A percentile compares a stretch with the other conserved stretches of the same genome.
Conservation (phyloP, 768 basidiomycete species). For the Leccinum ochraceum region DNA sequence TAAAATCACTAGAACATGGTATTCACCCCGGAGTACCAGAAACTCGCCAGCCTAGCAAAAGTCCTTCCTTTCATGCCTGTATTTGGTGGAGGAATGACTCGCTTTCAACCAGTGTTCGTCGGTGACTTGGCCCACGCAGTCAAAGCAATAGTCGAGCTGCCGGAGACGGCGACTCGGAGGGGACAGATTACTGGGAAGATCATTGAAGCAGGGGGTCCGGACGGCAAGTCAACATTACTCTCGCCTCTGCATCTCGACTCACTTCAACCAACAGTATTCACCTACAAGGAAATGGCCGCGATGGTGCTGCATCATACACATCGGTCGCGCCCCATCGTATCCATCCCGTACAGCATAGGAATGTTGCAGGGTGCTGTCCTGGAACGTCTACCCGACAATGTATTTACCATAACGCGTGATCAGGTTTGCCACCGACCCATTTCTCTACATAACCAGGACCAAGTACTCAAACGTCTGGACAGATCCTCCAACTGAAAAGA, state of each 20-base stretch:
- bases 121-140: slow-evolving; percentile 65
- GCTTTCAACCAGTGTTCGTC: slow-evolving; percentile 74
- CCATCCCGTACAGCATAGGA: slow-evolving; percentile 64
- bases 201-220: slow-evolving; percentile 50
- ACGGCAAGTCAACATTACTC: slow-evolving; percentile 41
- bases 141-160: slow-evolving; percentile 52
- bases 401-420: slow-evolving; percentile 69
- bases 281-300: slow-evolving; percentile 67
- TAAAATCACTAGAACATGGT: neutral
- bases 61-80: slow-evolving; percentile 74
- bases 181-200: slow-evolving; percentile 42
- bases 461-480: slow-evolving; percentile 4
- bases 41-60: slow-evolving; percentile 60
- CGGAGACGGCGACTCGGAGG: slow-evolving; percentile 27
- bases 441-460: neutral
- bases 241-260: slow-evolving; percentile 38
- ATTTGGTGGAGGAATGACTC: slow-evolving; percentile 65
- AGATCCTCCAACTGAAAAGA: slow-evolving; percentile 62
- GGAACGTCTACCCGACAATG: slow-evolving; percentile 60
- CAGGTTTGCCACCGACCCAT: slow-evolving; percentile 45
- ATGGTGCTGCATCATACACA: slow-evolving; percentile 55
- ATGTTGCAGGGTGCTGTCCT: slow-evolving; percentile 63
- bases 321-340: slow-evolving; percentile 57
- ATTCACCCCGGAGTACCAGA: slow-evolving; percentile 35
- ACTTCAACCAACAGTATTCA: slow-evolving; percentile 51